Percentiles rank a stretch among this genome's conserved stretches.
These are phyloP conservation scores for Saccharomyces jurei DNA, from an alignment of 805 yeast genomes.

Conservation along the genomic window DNA sequence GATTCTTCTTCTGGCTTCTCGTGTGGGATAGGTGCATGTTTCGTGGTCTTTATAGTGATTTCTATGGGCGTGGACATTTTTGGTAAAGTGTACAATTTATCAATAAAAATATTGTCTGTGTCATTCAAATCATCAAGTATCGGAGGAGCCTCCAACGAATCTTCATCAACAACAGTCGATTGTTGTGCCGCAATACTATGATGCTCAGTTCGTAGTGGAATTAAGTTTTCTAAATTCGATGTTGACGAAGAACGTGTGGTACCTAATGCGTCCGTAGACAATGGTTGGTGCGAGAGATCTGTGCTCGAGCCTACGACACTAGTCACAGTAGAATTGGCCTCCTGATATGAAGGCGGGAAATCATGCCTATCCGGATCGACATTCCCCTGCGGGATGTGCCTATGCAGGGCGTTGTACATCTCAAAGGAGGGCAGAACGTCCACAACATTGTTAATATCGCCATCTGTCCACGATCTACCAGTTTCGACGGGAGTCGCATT, in stretches of 20 bases:
- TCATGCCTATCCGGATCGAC: constrained; percentile 15
- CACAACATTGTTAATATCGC: constrained; percentile 5
- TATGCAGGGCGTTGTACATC: constrained; percentile 22
- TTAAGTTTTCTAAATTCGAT: neutral
- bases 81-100: constrained; percentile 19
- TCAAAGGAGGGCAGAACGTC: constrained; percentile 24
- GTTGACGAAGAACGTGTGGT: neutral
- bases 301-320: neutral
- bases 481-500: neutral
- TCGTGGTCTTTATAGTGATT: constrained; percentile 15
- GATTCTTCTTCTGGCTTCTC: constrained; percentile 24
- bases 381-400: constrained; percentile 20
- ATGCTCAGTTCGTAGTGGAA: neutral
- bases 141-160: neutral
- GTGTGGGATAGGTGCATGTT: constrained; percentile 17
- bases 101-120: constrained; percentile 14
- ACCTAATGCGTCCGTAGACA: neutral
- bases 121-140: constrained; percentile 8
- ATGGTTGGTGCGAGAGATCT: neutral
- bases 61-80: constrained; percentile 17
- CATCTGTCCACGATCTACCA: neutral
- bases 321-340: neutral
- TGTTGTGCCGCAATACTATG: neutral
- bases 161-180: neutral
- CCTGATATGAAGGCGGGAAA: constrained; percentile 13